These are phyloP conservation scores for Quercus gilva DNA, from an alignment of 306 rosid species.

Conservation along the genomic window DNA sequence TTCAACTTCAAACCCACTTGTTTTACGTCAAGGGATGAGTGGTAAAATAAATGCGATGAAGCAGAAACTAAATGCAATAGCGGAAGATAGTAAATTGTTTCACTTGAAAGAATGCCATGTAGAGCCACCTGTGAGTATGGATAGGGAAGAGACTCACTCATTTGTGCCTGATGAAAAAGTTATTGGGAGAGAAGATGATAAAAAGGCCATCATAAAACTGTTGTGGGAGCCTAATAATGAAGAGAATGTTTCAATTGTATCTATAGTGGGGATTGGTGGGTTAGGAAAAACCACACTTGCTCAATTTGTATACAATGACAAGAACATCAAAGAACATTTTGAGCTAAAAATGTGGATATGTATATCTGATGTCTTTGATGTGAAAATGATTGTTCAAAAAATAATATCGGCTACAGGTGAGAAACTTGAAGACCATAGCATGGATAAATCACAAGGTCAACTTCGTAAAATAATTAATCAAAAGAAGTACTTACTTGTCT, in stretches of 20 bases:
- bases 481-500: neutral
- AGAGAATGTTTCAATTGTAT: conserved; percentile 24
- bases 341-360: neutral
- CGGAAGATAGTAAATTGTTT: no score
- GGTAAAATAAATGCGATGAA: no score
- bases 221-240: conserved; percentile 1
- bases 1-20: no score
- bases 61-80: no score
- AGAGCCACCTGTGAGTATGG: no score
- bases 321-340: conserved; percentile 8
- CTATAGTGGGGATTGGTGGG: conserved; percentile 47
- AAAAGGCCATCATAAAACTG: neutral
- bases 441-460: conserved; percentile 17
- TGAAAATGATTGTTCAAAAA: conserved; percentile 19
- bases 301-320: conserved; percentile 35
- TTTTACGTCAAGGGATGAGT: no score
- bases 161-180: neutral
- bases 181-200: conserved; percentile 33
- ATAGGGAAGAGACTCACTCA: no score
- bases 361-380: no score
- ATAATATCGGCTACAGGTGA: neutral
- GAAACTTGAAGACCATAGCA: neutral
- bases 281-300: conserved; percentile 49
- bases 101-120: no score
- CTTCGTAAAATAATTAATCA: no score